Percentiles rank a stretch among this genome's conserved stretches.
phyloP scores from a whole-genome alignment of 148 eudicot genomes.

The Spergularia marina region DNA sequence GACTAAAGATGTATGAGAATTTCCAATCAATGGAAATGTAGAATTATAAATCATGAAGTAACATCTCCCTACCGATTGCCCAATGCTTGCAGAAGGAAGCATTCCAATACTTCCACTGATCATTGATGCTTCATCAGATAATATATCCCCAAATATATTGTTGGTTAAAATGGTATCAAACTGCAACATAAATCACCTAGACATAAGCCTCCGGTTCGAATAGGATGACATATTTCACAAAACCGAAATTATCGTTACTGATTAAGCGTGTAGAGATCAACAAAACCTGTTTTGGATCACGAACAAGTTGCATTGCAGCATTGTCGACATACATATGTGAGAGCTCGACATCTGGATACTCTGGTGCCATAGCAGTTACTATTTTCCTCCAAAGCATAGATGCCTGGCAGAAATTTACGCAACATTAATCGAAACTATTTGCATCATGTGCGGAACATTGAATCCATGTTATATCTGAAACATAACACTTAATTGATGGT shows the following conservation, averaged over 20 bases:
- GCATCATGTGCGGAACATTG: not conserved
- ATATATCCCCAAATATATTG: constrained; percentile 90
- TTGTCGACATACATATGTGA: constrained; percentile 98
- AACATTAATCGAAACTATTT: not conserved
- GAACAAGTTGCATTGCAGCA: constrained; percentile 98
- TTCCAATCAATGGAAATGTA: not conserved
- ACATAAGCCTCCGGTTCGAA: not conserved
- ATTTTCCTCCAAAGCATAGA: constrained; percentile 96
- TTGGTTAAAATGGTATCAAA: constrained; percentile 94
- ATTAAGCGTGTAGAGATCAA: not conserved
- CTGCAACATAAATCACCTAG: constrained; percentile 39
- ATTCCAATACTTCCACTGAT: constrained; percentile 95
- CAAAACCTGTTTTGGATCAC: constrained; percentile 87
- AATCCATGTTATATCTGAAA: not conserved
- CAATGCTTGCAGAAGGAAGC: constrained; percentile 96
- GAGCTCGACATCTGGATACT: constrained; percentile 92
- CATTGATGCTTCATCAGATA: constrained; percentile 97
- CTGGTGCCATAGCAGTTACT: constrained; percentile 63
- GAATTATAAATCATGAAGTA: not conserved
- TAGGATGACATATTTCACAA: not conserved
- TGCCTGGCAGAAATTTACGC: constrained; percentile 45
- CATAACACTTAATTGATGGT: not conserved
- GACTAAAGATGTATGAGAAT: not conserved
- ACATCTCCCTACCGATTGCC: constrained; percentile 54
- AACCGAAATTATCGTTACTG: not conserved